These are phyloP conservation scores for Penicillium cosmopolitanum DNA, from an alignment of 495 filamentous ascomycete species.

Conservation along the genomic window DNA sequence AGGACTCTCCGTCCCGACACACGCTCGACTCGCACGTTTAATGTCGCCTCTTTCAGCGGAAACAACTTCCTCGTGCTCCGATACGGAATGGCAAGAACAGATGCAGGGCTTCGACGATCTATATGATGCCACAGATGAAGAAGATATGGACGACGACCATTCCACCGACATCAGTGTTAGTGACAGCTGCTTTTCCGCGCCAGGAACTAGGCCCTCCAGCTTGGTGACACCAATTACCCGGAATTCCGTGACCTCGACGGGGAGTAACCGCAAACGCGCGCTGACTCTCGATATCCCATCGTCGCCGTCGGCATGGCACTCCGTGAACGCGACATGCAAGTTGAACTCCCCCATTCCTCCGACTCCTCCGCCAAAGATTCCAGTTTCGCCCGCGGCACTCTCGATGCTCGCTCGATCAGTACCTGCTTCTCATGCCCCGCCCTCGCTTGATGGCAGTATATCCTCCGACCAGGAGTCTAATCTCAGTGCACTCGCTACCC, in stretches of 20 bases:
- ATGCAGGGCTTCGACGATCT: slow-evolving; percentile 74
- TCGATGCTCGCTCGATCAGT: slow-evolving; percentile 67
- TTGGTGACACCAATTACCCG: slow-evolving; percentile 42
- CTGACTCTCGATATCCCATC: slow-evolving; percentile 77
- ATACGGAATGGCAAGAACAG: slow-evolving; percentile 50
- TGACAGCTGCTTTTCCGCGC: slow-evolving; percentile 49
- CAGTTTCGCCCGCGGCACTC: slow-evolving; percentile 74
- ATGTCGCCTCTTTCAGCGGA: slow-evolving; percentile 43
- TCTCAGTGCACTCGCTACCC: slow-evolving; percentile 79
- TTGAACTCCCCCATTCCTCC: slow-evolving; percentile 69
- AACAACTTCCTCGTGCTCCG: slow-evolving; percentile 47
- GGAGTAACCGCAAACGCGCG: slow-evolving; percentile 51
- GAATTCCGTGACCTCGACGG: slow-evolving; percentile 44
- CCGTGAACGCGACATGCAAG: slow-evolving; percentile 55
- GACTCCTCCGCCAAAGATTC: slow-evolving; percentile 74
- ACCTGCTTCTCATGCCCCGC: slow-evolving; percentile 76
- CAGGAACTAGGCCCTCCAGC: slow-evolving; percentile 46
- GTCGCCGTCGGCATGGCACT: slow-evolving; percentile 51
- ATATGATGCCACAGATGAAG: slow-evolving; percentile 80
- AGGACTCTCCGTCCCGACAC: slow-evolving; percentile 36
- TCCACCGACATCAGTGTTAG: slow-evolving; percentile 44
- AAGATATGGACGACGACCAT: slow-evolving; percentile 39
- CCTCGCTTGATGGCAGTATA: slow-evolving; percentile 86
- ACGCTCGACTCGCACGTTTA: slow-evolving; percentile 34
- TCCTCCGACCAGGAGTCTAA: slow-evolving; percentile 82